Conservation (phyloP, 805 yeast species). For the Yamadazyma ubonensis region DNA sequence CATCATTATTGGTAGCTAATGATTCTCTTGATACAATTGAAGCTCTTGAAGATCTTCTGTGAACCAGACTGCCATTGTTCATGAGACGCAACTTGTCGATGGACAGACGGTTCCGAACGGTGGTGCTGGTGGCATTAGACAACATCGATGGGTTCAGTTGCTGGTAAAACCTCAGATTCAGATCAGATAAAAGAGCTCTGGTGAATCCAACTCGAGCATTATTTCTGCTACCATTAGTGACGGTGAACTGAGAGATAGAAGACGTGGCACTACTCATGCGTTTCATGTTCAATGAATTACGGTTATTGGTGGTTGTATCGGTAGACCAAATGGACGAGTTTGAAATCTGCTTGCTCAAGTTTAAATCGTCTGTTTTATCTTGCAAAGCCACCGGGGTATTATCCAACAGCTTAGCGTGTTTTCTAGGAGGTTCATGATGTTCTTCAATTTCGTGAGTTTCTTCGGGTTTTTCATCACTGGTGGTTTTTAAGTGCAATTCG, state of each 20-base stretch:
- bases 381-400: background rate
- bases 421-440: background rate
- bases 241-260: constrained; percentile 25
- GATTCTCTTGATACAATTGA: constrained; percentile 37
- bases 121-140: constrained; percentile 6
- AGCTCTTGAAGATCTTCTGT: constrained; percentile 34
- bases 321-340: constrained; percentile 38
- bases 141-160: constrained; percentile 15
- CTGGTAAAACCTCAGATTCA: constrained; percentile 21
- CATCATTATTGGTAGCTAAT: constrained; percentile 22
- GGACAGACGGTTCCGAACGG: constrained; percentile 25
- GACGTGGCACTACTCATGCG: constrained; percentile 31
- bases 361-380: constrained; percentile 7
- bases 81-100: constrained; percentile 21
- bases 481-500: constrained; percentile 40
- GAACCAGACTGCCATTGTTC: constrained; percentile 14
- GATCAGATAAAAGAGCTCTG: constrained; percentile 38
- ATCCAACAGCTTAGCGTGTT: background rate
- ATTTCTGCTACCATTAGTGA: constrained; percentile 15
- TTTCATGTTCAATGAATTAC: constrained; percentile 28
- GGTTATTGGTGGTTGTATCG: constrained; percentile 21
- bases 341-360: constrained; percentile 25
- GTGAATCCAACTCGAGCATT: constrained; percentile 37
- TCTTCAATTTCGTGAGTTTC: too few relatives aligned
- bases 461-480: background rate